Percentiles rank a stretch among this genome's conserved stretches.
Conservation (phyloP, 2,329 filamentous ascomycete genomes). For the Fusarium graminum region DNA sequence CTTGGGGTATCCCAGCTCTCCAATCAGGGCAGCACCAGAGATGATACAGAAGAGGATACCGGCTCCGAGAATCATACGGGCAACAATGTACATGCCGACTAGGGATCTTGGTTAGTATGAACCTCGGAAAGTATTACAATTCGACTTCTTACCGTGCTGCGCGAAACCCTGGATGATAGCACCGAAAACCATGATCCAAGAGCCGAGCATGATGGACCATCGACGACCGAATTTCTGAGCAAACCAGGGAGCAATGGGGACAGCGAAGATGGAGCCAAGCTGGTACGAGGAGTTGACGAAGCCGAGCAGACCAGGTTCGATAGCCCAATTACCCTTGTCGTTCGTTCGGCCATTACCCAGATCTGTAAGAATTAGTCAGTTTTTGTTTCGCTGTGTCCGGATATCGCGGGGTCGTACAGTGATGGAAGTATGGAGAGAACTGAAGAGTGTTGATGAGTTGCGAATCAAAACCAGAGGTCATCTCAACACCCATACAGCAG, state of each 20-base stretch:
- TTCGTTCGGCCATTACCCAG: slow-evolving; percentile 38
- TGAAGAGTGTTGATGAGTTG: slow-evolving; percentile 59
- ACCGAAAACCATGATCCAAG: slow-evolving; percentile 66
- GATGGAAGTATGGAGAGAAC: slow-evolving; percentile 55
- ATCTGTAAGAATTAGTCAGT: slow-evolving; percentile 23
- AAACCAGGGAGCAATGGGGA: slow-evolving; percentile 66
- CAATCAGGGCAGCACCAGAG: slow-evolving; percentile 68
- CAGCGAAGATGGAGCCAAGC: slow-evolving; percentile 65
- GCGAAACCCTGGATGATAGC: slow-evolving; percentile 68
- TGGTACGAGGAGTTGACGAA: slow-evolving; percentile 68
- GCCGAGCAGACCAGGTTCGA: slow-evolving; percentile 55
- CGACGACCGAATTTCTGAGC: slow-evolving; percentile 61
- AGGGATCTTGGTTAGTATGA: neutral
- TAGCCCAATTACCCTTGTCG: slow-evolving; percentile 37
- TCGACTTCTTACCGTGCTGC: slow-evolving; percentile 50
- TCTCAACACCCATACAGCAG: slow-evolving; percentile 68
- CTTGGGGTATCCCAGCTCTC: slow-evolving; percentile 71
- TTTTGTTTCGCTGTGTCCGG: rapidly evolving
- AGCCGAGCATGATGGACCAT: slow-evolving; percentile 68
- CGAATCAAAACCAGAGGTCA: slow-evolving; percentile 68
- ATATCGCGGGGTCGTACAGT: slow-evolving; percentile 47
- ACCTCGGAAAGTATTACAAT: rapidly evolving
- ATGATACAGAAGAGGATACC: slow-evolving; percentile 73
- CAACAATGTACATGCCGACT: slow-evolving; percentile 71
- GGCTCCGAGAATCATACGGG: slow-evolving; percentile 70